A percentile compares a stretch with the other conserved stretches of the same genome.
Evolutionary conservation across 2,329 filamentous ascomycete species (phyloP).

Genomic region (Epichloe sylvatica): DNA sequence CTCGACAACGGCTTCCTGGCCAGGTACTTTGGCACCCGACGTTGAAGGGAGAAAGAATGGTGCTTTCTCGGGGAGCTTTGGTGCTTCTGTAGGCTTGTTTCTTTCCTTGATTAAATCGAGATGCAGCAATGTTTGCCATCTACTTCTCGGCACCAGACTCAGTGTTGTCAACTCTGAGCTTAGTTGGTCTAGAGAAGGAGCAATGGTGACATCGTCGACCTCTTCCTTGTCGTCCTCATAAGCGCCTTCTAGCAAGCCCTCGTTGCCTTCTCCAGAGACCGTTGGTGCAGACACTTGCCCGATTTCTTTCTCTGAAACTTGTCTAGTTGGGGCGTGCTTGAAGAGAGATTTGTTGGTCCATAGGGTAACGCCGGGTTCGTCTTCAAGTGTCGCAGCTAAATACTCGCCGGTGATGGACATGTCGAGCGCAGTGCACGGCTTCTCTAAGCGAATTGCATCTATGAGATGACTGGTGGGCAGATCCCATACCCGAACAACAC

Average conservation of each 20-base stretch:
- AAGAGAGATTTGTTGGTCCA: slow-evolving; percentile 94
- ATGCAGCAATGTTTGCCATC: slow-evolving; percentile 90
- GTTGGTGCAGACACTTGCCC: slow-evolving; percentile 53
- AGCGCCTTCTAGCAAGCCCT: slow-evolving; percentile 61
- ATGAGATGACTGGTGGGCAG: slow-evolving; percentile 90
- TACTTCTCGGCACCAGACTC: slow-evolving; percentile 74
- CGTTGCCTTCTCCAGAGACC: slow-evolving; percentile 68
- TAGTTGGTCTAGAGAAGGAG: slow-evolving; percentile 58
- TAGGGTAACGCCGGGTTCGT: slow-evolving; percentile 74
- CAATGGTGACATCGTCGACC: slow-evolving; percentile 39
- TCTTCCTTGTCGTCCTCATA: slow-evolving; percentile 45
- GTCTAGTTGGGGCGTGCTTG: slow-evolving; percentile 71
- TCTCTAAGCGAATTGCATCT: slow-evolving; percentile 71
- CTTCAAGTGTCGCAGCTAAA: slow-evolving; percentile 75
- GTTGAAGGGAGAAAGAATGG: slow-evolving; percentile 84
- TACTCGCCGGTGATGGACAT: slow-evolving; percentile 89
- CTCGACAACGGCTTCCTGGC: slow-evolving; percentile 17
- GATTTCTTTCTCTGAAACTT: slow-evolving; percentile 68
- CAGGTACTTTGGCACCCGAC: slow-evolving; percentile 29
- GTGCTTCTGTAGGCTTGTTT: slow-evolving; percentile 86
- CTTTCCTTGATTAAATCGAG: slow-evolving; percentile 84
- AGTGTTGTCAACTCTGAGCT: slow-evolving; percentile 73
- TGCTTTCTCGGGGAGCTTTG: slow-evolving; percentile 83
- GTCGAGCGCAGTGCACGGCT: slow-evolving; percentile 67
- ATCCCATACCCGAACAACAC: slow-evolving; percentile 79